These are phyloP conservation scores for Lindgomyces ingoldianus DNA, from an alignment of 495 filamentous ascomycete species.

Conservation along the genomic window DNA sequence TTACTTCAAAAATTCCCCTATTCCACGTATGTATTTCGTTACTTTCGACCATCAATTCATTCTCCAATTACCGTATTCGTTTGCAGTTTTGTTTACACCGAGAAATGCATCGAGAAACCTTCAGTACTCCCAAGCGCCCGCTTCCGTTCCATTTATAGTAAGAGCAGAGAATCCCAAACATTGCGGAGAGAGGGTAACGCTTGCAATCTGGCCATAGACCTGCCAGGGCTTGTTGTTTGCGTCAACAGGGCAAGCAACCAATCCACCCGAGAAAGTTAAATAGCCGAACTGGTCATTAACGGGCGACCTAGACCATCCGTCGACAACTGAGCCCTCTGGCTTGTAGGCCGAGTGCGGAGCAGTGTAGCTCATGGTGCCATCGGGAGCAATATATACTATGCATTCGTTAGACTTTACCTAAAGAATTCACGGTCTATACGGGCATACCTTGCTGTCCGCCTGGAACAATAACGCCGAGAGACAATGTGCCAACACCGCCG, in stretches of 20 bases:
- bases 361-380: constrained; percentile 62
- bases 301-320: constrained; percentile 28
- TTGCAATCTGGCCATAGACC: constrained; percentile 31
- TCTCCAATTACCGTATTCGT: not conserved
- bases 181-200: not conserved
- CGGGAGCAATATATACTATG: constrained; percentile 57
- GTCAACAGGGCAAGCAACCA: constrained; percentile 33
- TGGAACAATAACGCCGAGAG: constrained; percentile 58
- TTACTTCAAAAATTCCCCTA: not conserved
- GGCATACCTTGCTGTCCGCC: constrained; percentile 57
- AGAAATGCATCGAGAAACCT: constrained; percentile 19
- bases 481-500: constrained; percentile 42
- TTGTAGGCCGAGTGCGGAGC: constrained; percentile 60
- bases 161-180: constrained; percentile 36
- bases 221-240: constrained; percentile 22
- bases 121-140: constrained; percentile 39
- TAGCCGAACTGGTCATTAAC: constrained; percentile 28
- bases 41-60: not conserved
- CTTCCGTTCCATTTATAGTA: constrained; percentile 24
- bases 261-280: constrained; percentile 20
- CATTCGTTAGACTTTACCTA: not conserved
- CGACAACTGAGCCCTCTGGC: constrained; percentile 53
- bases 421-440: not conserved
- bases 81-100: constrained; percentile 1
- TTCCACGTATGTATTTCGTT: not conserved